Evolutionary conservation across 768 basidiomycete genomes (phyloP), one percentile per base, ranked within the genome.

Genomic region (Hortiboletus flavorubellus): DNA sequence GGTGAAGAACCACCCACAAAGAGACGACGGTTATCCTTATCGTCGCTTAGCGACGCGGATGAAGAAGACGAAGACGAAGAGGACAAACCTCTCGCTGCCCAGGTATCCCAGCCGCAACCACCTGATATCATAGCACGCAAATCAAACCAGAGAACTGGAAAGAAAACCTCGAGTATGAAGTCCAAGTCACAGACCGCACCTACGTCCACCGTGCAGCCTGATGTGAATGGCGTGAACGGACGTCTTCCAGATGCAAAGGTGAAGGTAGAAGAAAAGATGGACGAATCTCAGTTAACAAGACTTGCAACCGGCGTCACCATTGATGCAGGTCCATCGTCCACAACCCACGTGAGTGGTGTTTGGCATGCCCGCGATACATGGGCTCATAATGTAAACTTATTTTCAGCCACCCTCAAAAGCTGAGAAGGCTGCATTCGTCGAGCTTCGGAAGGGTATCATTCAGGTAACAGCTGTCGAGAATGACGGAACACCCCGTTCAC

Each of bases 401-500:
- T 60, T 58, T 16, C 54, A 89, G 83, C 77, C 82, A 4, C 73
- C 80, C 23, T 64, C 72, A 44, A 84, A 81, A 66, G 70, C 83
- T 5, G 91, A 93, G 64, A 92, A 95, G 60, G 84, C 86, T 14
- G 88, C 93, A 4, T 79, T 83, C 15, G 72, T 86, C 18, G 96
- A 98, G 66, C 78, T 96, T 58, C 83, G 88, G 4, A 84, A 82
- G 56, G 87, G 89, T 7, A 77, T 96, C 56, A 98, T 98, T 62
- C 79, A 84, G 58, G 85, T 97, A 49, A 80, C 81, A 0, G 84
- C 93, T 18, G 91, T 97, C 1, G 85, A 89, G 59, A 96, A 96
- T 60, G 89, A 96, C 64, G 77, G 79, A 26, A 73, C 84, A 43
- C 84, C 89, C 3, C 83, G 85, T 31, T 91, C 91, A 2, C 75